Base-by-base conservation (phyloP, 2,329 filamentous ascomycete species). In the Neocucurbitaria cava region DNA sequence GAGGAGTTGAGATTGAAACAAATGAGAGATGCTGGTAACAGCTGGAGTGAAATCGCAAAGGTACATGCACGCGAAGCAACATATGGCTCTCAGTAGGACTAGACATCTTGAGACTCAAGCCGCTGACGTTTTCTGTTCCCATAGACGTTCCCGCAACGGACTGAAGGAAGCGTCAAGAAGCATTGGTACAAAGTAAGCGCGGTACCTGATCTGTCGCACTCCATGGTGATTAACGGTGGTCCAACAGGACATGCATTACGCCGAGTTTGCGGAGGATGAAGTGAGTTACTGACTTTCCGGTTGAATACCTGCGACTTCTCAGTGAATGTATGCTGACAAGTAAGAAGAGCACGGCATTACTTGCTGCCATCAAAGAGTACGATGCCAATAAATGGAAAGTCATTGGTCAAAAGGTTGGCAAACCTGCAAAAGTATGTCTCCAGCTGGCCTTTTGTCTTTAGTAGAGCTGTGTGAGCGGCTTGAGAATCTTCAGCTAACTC, bases 331-430 rank as follows among this genome's bases (percentile, higher is more conserved):
- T 58, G 57, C 69, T 74, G 58, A 75, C 62, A 31, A 56, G 54
- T 65, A 62, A 68, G 68, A 82, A 91, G 86, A 92, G 87, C 71
- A 85, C 88, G 67, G 90, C 90, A 33, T 80, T 99, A 54, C 85
- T 96, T 64, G 92, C 90, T 62, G 95, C 95, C 26, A 99, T 99
- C 79, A 97, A 96, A 79, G 95, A 99, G 75, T 98, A 98, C 78
- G 95, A 99, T 75, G 89, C 92, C 73, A 97, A 96, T 77, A 98
- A 98, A 76, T 99, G 95, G 95, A 98, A 98, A 79, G 87, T 89
- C 23, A 98, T 98, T 72, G 95, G 95, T 31, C 89, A 91, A 76
- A 98, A 98, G 78, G 92, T 99, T 66, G 92, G 93, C 71, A 99
- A 99, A 79, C 95, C 95, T 44, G 95, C 95, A 66, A 99, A 99